Base-by-base conservation (phyloP, 2,329 filamentous ascomycete species). In the Hortaea werneckii region DNA sequence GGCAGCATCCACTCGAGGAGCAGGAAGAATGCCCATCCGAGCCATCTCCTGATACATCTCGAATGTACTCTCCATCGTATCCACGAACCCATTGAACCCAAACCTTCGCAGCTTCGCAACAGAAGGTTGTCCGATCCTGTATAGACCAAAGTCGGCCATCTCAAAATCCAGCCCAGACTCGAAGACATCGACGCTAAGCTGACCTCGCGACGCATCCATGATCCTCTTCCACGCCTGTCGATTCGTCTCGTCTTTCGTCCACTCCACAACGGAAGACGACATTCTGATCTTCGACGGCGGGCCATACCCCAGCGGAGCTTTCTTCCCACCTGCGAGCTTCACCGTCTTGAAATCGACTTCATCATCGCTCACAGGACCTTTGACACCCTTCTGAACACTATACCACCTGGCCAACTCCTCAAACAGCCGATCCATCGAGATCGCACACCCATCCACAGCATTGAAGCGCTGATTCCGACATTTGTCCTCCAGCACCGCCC, bases 401-500 rank as follows among this genome's bases (percentile, higher is more conserved):
- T 35, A 35, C 32, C 32, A 35, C 32, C 32, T 9, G 32, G 32
- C 32, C n/a, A 35, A 4, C 32, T 35, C 32, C 32, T 4, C 32
- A n/a, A 35, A 35, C 8, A 35, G n/a, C 9, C 32, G 32, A 0
- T 68, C 67, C 68, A 68, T 74, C 1, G 66, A 68, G 28, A 74
- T 69, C 0, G 60, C 54, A 11, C 60, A 61, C 4, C 65, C 67
- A 40, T 77, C 71, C 20, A 58, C 55, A 0, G 67, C 66, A 46
- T 76, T 76, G 58, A 76, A 74, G 3, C 60, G 64, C 53, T 75
- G 54, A 44, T 72, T 66, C 41, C 53, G 56, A 4, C 67, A 63
- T 1, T 67, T 62, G 1, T 52, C 51, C 0, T 63, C 60, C 29
- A 76, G 52, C 0, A 68, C 68, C 0, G 66, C 66, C 71, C 71